phyloP scores from a whole-genome alignment of 1,139 yeast species.

The Yamadazyma blattariae region DNA sequence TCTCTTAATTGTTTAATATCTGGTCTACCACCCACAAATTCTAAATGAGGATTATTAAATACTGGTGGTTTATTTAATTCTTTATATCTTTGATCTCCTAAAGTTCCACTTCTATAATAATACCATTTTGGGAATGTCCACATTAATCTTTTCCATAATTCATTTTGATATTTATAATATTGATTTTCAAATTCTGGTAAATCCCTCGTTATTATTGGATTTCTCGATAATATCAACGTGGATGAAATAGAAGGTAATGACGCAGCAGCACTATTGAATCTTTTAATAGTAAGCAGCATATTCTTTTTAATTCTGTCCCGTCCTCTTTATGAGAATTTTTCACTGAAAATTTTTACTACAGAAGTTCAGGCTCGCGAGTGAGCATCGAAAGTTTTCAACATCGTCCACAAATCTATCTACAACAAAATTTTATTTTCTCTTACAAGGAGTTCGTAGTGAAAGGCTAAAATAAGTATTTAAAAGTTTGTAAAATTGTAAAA shows the following conservation, averaged over 20 bases:
- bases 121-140: constrained; percentile 97
- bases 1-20: constrained; percentile 88
- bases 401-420: not conserved
- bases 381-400: not conserved
- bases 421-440: not conserved
- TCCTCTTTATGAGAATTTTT: too few species aligned
- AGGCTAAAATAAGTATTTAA: too few species aligned
- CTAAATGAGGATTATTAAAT: constrained; percentile 67
- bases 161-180: constrained; percentile 81
- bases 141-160: constrained; percentile 86
- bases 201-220: constrained; percentile 81
- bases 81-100: constrained; percentile 79
- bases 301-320: too few species aligned
- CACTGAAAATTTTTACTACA: constrained; percentile 5
- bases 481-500: too few species aligned
- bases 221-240: constrained; percentile 69
- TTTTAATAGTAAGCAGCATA: constrained; percentile 1
- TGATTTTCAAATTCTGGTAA: constrained; percentile 68
- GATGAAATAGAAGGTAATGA: constrained; percentile 17
- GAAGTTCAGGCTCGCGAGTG: not conserved
- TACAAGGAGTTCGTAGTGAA: too few species aligned
- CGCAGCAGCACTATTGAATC: constrained; percentile 3
- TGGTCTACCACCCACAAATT: constrained; percentile 81
- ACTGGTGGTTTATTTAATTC: constrained; percentile 77
- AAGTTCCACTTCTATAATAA: constrained; percentile 86